A percentile compares a stretch with the other conserved stretches of the same genome.
Evolutionary conservation across 73 alveolate genomes (phyloP).

Genomic region (Diophrys sp.): DNA sequence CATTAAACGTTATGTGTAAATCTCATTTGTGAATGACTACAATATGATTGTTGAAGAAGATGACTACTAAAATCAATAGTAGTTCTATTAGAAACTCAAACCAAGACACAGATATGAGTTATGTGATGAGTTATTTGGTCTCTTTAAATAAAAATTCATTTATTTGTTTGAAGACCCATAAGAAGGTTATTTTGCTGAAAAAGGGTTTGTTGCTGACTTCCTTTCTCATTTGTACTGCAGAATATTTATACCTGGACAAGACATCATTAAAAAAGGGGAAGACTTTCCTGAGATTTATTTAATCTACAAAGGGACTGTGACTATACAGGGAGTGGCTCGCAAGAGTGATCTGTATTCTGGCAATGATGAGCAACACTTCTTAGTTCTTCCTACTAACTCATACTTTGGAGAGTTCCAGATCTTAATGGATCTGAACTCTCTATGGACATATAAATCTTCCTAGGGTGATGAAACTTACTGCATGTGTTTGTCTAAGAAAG

Average conservation of each 20-base stretch:
- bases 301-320: conserved; percentile 44
- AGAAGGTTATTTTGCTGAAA: conserved; percentile 29
- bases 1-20: conserved; percentile 51
- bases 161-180: conserved; percentile 53
- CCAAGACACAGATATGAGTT: conserved; percentile 45
- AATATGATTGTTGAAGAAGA: conserved; percentile 34
- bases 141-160: conserved; percentile 26
- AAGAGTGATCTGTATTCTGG: background rate
- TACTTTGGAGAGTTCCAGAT: conserved; percentile 64
- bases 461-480: conserved; percentile 14
- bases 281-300: conserved; percentile 44
- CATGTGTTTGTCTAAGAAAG: conserved; percentile 36
- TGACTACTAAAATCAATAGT: conserved; percentile 1
- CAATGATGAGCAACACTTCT: conserved; percentile 17
- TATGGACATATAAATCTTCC: conserved; percentile 35
- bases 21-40: conserved; percentile 37
- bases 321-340: background rate
- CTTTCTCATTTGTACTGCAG: conserved; percentile 44
- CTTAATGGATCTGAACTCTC: conserved; percentile 33
- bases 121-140: conserved; percentile 39
- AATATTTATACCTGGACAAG: conserved; percentile 50
- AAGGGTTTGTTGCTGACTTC: conserved; percentile 58
- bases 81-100: conserved; percentile 42
- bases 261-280: conserved; percentile 45
- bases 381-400: conserved; percentile 55